phyloP scores from a whole-genome alignment of 2,329 filamentous ascomycete genomes.

The Fusarium armeniacum region DNA sequence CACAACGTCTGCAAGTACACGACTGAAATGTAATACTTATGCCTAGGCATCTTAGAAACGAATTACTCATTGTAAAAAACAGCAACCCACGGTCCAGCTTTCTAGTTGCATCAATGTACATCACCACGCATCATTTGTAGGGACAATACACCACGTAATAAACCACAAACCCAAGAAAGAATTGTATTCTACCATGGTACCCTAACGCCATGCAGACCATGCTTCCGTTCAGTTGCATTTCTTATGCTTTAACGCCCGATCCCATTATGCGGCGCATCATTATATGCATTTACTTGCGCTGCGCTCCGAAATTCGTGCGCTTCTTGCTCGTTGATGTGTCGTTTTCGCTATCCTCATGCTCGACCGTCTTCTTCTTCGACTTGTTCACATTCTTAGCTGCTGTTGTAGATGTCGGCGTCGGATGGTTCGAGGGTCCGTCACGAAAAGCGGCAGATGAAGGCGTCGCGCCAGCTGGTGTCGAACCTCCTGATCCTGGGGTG shows the following conservation, averaged over 20 bases:
- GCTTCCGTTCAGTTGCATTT: conserved; percentile 9
- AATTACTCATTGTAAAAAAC: background rate
- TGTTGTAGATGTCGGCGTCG: conserved; percentile 69
- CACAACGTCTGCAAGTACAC: background rate
- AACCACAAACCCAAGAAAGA: background rate
- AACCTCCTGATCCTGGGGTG: conserved; percentile 56
- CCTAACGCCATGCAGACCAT: conserved; percentile 28
- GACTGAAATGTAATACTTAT: background rate
- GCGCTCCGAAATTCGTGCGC: conserved; percentile 70
- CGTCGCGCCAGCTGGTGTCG: conserved; percentile 56
- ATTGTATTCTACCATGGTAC: conserved; percentile 1
- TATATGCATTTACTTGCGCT: conserved; percentile 60
- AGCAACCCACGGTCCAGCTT: background rate
- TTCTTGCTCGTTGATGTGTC: conserved; percentile 68
- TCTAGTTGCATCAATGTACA: background rate
- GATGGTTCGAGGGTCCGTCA: conserved; percentile 64
- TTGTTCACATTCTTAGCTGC: conserved; percentile 63
- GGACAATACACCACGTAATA: background rate
- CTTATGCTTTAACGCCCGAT: conserved; percentile 21
- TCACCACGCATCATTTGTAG: background rate
- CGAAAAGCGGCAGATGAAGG: conserved; percentile 68
- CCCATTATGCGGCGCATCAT: background rate
- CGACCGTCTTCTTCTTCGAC: conserved; percentile 64
- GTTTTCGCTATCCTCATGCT: conserved; percentile 71
- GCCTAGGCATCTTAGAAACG: background rate